A percentile compares a stretch with the other conserved stretches of the same genome.
phyloP scores from a whole-genome alignment of 345 rosid species.

The Corchorus capsularis region DNA sequence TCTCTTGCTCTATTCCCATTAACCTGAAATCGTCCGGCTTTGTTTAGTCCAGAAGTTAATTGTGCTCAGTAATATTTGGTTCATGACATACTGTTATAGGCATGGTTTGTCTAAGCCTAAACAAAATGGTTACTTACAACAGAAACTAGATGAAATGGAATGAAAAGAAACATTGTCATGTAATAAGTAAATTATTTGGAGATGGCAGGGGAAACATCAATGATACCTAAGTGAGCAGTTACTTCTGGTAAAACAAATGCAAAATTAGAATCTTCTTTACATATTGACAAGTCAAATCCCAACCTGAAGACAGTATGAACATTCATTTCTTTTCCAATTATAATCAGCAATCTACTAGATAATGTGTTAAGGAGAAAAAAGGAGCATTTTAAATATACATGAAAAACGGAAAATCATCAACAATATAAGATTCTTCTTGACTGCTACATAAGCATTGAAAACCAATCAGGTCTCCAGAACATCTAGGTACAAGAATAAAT shows the following conservation, averaged over 20 bases:
- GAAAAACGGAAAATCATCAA: not conserved
- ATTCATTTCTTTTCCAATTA: slow-evolving; percentile 2
- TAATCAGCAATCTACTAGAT: not conserved
- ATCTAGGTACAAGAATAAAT: not conserved
- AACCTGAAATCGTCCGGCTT: not conserved
- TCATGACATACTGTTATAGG: not conserved
- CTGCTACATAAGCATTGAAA: not conserved
- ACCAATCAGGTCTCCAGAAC: too few relatives aligned
- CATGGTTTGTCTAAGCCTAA: not conserved
- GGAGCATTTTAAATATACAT: not conserved
- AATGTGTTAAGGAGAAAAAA: not conserved
- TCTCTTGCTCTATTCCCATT: not conserved
- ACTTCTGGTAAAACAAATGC: not conserved
- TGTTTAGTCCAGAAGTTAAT: not conserved
- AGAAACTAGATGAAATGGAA: not conserved
- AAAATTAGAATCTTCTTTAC: not conserved
- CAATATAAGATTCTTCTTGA: not conserved
- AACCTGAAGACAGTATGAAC: not conserved
- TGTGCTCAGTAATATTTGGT: not conserved
- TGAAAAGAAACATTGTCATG: not conserved
- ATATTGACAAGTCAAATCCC: not conserved
- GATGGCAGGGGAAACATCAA: not conserved
- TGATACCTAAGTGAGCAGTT: not conserved
- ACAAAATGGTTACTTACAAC: not conserved
- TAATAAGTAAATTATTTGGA: not conserved